Percentiles rank a stretch among this genome's conserved stretches.
These are phyloP conservation scores for Solanum pennellii DNA, from an alignment of 257 asterid genomes.

Conservation along the genomic window DNA sequence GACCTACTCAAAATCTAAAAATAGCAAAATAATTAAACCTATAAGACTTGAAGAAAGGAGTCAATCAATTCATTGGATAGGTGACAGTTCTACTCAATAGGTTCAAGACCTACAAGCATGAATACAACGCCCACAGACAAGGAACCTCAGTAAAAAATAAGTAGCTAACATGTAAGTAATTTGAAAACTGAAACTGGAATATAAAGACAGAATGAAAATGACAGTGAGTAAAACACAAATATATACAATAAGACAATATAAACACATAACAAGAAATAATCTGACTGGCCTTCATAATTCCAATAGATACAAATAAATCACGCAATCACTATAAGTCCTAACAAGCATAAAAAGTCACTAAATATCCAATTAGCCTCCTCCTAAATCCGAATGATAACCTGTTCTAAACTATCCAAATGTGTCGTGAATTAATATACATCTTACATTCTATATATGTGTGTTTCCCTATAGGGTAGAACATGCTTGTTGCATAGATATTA, in stretches of 20 bases:
- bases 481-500: too few species aligned
- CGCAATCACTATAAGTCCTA: neutral
- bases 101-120: neutral
- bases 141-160: neutral
- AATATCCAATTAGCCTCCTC: neutral
- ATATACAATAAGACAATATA: neutral
- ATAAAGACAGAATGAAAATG: neutral
- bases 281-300: neutral
- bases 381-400: neutral
- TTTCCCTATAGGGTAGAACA: neutral
- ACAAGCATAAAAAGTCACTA: neutral
- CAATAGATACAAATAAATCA: too few species aligned
- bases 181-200: neutral
- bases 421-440: neutral
- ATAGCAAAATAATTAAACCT: neutral
- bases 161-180: neutral
- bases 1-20: neutral
- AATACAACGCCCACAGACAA: too few species aligned
- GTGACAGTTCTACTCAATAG: neutral
- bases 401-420: neutral
- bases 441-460: too few species aligned
- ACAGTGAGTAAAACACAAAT: neutral
- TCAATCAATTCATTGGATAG: neutral
- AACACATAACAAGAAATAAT: too few species aligned
- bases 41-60: neutral